phyloP scores from a whole-genome alignment of 1,139 yeast species.

The Trichomonascaceae sp. region DNA sequence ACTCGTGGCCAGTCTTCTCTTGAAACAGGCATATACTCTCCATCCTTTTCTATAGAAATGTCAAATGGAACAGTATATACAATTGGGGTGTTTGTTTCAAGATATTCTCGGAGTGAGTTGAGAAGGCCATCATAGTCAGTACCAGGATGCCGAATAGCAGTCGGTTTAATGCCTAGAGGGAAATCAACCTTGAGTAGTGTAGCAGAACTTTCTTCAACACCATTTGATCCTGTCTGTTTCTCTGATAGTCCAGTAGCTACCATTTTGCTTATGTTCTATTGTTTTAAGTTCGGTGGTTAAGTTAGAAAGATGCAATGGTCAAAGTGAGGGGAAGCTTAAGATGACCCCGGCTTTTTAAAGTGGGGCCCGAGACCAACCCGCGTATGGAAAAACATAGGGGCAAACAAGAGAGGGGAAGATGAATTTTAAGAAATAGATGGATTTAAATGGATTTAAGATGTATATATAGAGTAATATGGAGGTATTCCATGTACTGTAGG shows the following conservation, averaged over 20 bases:
- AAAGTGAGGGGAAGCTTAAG: not conserved
- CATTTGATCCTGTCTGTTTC: not conserved
- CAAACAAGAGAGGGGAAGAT: not conserved
- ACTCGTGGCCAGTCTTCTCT: not conserved
- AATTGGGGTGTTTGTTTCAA: not conserved
- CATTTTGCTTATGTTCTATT: not conserved
- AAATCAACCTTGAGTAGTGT: not conserved
- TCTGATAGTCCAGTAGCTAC: not conserved
- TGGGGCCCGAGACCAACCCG: not conserved
- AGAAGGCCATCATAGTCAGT: not conserved
- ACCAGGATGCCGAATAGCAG: not conserved
- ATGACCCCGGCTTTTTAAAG: not conserved
- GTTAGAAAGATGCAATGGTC: not conserved
- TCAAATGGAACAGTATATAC: not conserved
- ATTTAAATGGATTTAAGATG: not conserved
- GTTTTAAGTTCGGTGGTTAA: not conserved
- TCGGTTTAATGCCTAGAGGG: not conserved
- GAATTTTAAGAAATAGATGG: not conserved
- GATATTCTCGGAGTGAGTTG: not conserved
- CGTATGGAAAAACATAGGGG: not conserved
- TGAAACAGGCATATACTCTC: not conserved
- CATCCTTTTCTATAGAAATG: not conserved
- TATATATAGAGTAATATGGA: not conserved
- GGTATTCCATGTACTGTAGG: not conserved
- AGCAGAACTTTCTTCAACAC: not conserved